These are phyloP conservation scores for Gossypioides kirkii DNA, from an alignment of 345 rosid species.

Conservation along the genomic window DNA sequence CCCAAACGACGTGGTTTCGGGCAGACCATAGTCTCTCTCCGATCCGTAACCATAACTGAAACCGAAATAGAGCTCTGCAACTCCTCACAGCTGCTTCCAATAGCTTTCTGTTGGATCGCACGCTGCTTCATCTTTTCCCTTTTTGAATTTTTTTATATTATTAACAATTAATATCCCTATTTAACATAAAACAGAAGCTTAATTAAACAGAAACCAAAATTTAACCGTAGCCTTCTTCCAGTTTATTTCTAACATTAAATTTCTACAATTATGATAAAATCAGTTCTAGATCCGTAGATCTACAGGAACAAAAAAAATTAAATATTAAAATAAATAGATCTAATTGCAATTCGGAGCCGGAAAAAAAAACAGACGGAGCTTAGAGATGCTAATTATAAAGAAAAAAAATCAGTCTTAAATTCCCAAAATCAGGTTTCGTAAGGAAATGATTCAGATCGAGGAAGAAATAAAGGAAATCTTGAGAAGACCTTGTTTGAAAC, in stretches of 20 bases:
- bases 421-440: background rate
- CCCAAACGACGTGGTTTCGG: conserved; percentile 21
- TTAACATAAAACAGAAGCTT: background rate
- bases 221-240: background rate
- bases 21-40: conserved; percentile 11
- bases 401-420: background rate
- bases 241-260: background rate
- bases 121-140: conserved; percentile 2
- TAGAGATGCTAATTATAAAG: background rate
- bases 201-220: background rate
- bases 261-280: background rate
- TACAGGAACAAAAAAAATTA: conserved; percentile 14
- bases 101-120: conserved; percentile 7
- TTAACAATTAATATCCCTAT: conserved; percentile 3
- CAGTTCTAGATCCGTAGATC: conserved; percentile 22
- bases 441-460: background rate
- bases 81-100: conserved; percentile 7
- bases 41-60: conserved; percentile 10
- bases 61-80: background rate
- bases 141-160: background rate
- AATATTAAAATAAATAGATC: background rate
- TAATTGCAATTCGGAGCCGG: background rate
- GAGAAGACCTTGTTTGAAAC: background rate
- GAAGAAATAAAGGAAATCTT: background rate
- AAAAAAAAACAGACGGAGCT: background rate